Conservation (phyloP, 495 filamentous ascomycete genomes). For the Neurospora sp. region DNA sequence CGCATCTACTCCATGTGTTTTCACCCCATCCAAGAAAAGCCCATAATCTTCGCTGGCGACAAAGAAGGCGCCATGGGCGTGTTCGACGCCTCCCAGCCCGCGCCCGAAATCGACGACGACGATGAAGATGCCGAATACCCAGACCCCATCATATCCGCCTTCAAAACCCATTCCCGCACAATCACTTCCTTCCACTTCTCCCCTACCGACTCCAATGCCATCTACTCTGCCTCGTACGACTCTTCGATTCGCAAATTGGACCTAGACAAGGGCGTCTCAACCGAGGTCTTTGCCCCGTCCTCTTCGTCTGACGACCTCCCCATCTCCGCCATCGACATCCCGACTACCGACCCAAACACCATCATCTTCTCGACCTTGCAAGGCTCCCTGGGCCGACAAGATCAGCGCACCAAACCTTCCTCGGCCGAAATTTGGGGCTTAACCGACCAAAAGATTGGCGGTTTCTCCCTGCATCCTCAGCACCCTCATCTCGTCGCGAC, state of each 20-base stretch:
- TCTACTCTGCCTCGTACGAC: conserved; percentile 90
- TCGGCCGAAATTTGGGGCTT: conserved; percentile 62
- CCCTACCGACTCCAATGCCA: conserved; percentile 54
- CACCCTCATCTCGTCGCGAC: conserved; percentile 79
- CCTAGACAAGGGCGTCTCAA: conserved; percentile 63
- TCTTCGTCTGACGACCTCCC: conserved; percentile 61
- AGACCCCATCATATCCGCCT: conserved; percentile 70
- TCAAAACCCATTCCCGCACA: conserved; percentile 83
- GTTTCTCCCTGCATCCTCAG: conserved; percentile 72
- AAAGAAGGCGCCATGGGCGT: conserved; percentile 90
- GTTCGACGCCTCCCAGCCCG: conserved; percentile 77
- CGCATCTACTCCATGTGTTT: conserved; percentile 81
- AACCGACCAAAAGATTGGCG: conserved; percentile 91
- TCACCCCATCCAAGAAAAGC: conserved; percentile 76
- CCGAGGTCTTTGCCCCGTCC: conserved; percentile 67
- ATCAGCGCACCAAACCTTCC: conserved; percentile 49
- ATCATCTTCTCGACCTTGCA: conserved; percentile 83
- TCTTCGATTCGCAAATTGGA: conserved; percentile 84
- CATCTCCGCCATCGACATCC: conserved; percentile 73
- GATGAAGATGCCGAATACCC: conserved; percentile 40
- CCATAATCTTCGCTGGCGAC: conserved; percentile 89
- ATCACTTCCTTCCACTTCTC: conserved; percentile 76
- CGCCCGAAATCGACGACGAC: conserved; percentile 39
- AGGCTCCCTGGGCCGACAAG: conserved; percentile 68
- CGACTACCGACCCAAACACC: conserved; percentile 55